Conservation (phyloP, 441 rosid species). For the Francoa sonchifolia region DNA sequence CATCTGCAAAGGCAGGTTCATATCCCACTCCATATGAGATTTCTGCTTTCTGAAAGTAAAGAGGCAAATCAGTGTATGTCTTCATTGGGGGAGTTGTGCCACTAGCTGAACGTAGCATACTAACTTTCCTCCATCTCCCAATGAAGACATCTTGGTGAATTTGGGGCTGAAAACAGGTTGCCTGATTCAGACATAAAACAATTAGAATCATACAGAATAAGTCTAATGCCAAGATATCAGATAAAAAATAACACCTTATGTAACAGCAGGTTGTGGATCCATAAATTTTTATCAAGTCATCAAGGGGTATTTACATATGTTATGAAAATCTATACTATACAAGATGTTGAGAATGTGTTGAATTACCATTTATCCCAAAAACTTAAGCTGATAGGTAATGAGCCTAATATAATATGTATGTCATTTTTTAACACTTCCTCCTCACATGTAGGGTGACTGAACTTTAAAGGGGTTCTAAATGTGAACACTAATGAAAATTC, state of each 20-base stretch:
- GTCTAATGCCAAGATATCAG: constrained; percentile 4
- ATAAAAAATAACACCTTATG: too few species aligned
- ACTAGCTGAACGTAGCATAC: constrained; percentile 85
- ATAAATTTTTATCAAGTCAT: too few species aligned
- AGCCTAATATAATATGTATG: too few species aligned
- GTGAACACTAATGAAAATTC: too few species aligned
- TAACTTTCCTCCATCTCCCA: constrained; percentile 97
- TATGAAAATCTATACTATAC: too few species aligned
- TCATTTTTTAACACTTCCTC: too few species aligned
- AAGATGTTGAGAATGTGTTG: too few species aligned
- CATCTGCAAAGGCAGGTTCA: constrained; percentile 91
- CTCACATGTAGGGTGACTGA: too few species aligned
- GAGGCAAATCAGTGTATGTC: constrained; percentile 71
- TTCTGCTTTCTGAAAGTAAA: constrained; percentile 70
- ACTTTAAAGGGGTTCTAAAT: too few species aligned
- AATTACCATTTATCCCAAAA: too few species aligned
- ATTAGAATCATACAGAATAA: constrained; percentile 5
- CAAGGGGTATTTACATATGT: too few species aligned
- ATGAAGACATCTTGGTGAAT: constrained; percentile 75
- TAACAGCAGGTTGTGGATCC: constrained; percentile 33
- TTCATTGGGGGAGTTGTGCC: constrained; percentile 98
- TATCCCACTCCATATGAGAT: constrained; percentile 89
- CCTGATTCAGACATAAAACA: constrained; percentile 43
- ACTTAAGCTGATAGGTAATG: too few species aligned
- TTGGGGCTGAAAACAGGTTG: constrained; percentile 96